Percentiles rank a stretch among this genome's conserved stretches.
Evolutionary conservation across 805 yeast species (phyloP).

Genomic region (Candida maris): DNA sequence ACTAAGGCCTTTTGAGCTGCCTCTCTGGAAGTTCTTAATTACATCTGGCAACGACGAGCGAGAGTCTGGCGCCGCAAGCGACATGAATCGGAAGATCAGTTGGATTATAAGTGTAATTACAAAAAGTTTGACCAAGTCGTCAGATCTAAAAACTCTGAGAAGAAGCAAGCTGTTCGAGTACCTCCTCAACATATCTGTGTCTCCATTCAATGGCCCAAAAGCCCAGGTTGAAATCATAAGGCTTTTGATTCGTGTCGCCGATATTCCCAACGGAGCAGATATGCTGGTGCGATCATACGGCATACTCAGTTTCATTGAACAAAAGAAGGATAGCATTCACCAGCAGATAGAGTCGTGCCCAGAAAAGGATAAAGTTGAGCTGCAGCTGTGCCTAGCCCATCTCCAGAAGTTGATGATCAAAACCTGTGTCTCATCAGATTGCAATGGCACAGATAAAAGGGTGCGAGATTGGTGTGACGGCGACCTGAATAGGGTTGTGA

Average conservation of each 20-base stretch:
- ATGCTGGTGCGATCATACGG: slow-evolving; percentile 58
- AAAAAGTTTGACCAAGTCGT: slow-evolving; percentile 41
- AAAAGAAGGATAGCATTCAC: slow-evolving; percentile 10
- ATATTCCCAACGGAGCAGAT: slow-evolving; percentile 56
- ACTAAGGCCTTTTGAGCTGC: slow-evolving; percentile 40
- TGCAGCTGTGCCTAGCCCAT: slow-evolving; percentile 36
- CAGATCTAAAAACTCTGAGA: slow-evolving; percentile 53
- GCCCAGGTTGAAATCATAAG: slow-evolving; percentile 38
- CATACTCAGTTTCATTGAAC: slow-evolving; percentile 38
- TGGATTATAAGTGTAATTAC: slow-evolving; percentile 62
- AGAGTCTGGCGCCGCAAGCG: slow-evolving; percentile 35
- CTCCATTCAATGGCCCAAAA: slow-evolving; percentile 44
- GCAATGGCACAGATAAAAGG: slow-evolving; percentile 45
- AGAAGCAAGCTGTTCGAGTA: slow-evolving; percentile 63
- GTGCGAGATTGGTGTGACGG: slow-evolving; percentile 56
- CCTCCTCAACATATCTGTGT: slow-evolving; percentile 49
- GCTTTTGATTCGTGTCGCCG: slow-evolving; percentile 45
- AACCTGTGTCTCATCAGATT: slow-evolving; percentile 36
- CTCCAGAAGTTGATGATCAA: slow-evolving; percentile 45
- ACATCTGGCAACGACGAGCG: neutral
- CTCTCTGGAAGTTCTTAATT: slow-evolving; percentile 39
- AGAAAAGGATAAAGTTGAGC: slow-evolving; percentile 13
- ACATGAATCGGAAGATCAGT: slow-evolving; percentile 52
- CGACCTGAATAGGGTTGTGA: slow-evolving; percentile 45
- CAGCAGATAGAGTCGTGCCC: slow-evolving; percentile 8